A percentile compares a stretch with the other conserved stretches of the same genome.
These are phyloP conservation scores for Salix caprea DNA, from an alignment of 345 rosid species.

Conservation along the genomic window DNA sequence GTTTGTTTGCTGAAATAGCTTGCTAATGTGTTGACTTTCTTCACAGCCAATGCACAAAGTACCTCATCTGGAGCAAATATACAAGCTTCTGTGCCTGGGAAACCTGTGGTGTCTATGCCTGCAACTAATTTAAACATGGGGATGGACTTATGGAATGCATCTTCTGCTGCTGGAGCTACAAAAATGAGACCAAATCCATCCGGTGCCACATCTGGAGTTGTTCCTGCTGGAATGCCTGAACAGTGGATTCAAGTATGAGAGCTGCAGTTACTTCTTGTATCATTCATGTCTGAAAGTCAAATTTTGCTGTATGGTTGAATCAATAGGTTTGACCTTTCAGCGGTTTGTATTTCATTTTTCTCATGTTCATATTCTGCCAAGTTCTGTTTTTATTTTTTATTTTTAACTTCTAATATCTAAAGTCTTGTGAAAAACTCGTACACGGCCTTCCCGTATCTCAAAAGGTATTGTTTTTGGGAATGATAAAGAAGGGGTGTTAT, in stretches of 20 bases:
- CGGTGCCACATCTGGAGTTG: slow-evolving; percentile 35
- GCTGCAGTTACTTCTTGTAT: slow-evolving; percentile 1
- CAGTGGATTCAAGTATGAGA: slow-evolving; percentile 61
- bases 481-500: not conserved
- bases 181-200: slow-evolving; percentile 51
- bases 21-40: slow-evolving; percentile 21
- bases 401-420: not conserved
- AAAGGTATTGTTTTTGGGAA: not conserved
- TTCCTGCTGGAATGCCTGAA: slow-evolving; percentile 47
- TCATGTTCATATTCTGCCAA: not conserved
- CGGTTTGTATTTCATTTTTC: not conserved
- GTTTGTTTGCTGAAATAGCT: not conserved
- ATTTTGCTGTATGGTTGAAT: not conserved
- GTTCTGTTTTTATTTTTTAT: not conserved
- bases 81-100: slow-evolving; percentile 54
- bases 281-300: not conserved
- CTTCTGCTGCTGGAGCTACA: slow-evolving; percentile 52
- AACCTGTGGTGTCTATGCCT: slow-evolving; percentile 53
- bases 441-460: not conserved
- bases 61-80: slow-evolving; percentile 38
- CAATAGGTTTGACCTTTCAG: not conserved
- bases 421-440: not conserved
- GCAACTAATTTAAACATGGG: slow-evolving; percentile 82
- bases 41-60: slow-evolving; percentile 60
- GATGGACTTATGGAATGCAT: slow-evolving; percentile 79